Base-by-base conservation (phyloP, 1,284 basidiomycete genomes). In the Boletus hoseneyae region DNA sequence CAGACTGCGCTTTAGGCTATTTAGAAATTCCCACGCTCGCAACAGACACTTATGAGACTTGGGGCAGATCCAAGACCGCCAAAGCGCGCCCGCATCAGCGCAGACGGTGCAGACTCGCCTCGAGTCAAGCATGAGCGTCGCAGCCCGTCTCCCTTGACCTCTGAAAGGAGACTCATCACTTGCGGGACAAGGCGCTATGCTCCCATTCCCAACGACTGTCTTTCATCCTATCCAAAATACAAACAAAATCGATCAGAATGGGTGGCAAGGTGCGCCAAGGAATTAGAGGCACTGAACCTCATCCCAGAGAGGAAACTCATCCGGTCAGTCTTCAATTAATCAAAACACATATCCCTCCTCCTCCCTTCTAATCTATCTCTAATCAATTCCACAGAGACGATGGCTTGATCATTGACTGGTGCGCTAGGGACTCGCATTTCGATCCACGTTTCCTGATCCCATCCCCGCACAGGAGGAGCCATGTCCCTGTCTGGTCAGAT, bases 371-470 rank as follows among this genome's bases (percentile, higher is more conserved):
- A 47, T 35, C 37, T 13, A 19, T 19, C 3, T 21, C 10, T 49
- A 16, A 16, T 16, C 15, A 21, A 45, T 15, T 25, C 13, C 32
- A 33, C 10, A 66, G 64, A 40, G 67, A 66, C 9, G 67, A 66
- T n/a, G 64, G 65, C 15, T 46, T 66, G 39, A 44, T 56, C 21
- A 53, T 66, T 15, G 67, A 66, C 46, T 66, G 64, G 64, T 69
- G 29, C 23, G 48, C 13, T 21, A 27, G 3, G 32, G 3, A 32
- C 5, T 16, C 37, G 3, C 36, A n/a, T 23, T 16, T 18, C 19
- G 6, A 21, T 0, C 15, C 25, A 10, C 21, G 12, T 43, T 29
- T 47, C 18, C 32, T 50, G 42, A 60, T 37, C 23, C 16, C 16
- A 16, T 16, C 21, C 25, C 23, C 4, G 12, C 34, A 13, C 46